Evolutionary conservation across 768 basidiomycete genomes (phyloP).

Genomic region (Mycena indigotica): DNA sequence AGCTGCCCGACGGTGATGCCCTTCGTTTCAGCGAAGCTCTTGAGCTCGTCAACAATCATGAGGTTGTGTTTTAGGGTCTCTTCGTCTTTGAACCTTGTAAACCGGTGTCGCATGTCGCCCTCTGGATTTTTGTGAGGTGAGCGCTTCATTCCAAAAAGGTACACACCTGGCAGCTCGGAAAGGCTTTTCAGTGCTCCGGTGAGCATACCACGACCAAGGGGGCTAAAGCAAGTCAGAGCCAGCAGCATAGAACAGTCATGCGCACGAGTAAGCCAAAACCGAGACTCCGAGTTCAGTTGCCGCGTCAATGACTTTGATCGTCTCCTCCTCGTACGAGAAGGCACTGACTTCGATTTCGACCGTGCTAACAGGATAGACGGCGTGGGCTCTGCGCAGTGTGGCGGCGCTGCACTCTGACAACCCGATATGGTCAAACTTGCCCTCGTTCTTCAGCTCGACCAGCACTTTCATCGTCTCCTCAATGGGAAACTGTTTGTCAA

Average conservation of each 20-base stretch:
- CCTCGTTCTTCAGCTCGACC: slow-evolving; percentile 51
- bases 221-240: no score
- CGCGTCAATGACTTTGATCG: slow-evolving; percentile 55
- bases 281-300: slow-evolving; percentile 58
- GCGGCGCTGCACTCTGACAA: slow-evolving; percentile 54
- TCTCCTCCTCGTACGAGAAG: slow-evolving; percentile 58
- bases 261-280: slow-evolving; percentile 62
- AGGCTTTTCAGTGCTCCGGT: slow-evolving; percentile 49
- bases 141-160: background rate
- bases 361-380: slow-evolving; percentile 50
- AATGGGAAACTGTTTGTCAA: slow-evolving; percentile 44
- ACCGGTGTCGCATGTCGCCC: slow-evolving; percentile 40
- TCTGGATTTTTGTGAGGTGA: slow-evolving; percentile 23
- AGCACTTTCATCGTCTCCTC: slow-evolving; percentile 50
- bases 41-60: slow-evolving; percentile 44
- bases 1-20: slow-evolving; percentile 46
- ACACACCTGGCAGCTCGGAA: slow-evolving; percentile 36
- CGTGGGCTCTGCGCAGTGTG: slow-evolving; percentile 45
- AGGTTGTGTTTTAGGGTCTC: slow-evolving; percentile 49
- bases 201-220: slow-evolving; percentile 56
- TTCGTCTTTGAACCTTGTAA: slow-evolving; percentile 50
- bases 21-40: slow-evolving; percentile 43
- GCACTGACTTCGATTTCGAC: slow-evolving; percentile 72
- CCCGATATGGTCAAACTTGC: slow-evolving; percentile 61
- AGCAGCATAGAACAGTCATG: background rate